Percentiles rank a stretch among this genome's conserved stretches.
Evolutionary conservation across 768 basidiomycete genomes (phyloP).

Genomic region (Xerocomus spinulosus): DNA sequence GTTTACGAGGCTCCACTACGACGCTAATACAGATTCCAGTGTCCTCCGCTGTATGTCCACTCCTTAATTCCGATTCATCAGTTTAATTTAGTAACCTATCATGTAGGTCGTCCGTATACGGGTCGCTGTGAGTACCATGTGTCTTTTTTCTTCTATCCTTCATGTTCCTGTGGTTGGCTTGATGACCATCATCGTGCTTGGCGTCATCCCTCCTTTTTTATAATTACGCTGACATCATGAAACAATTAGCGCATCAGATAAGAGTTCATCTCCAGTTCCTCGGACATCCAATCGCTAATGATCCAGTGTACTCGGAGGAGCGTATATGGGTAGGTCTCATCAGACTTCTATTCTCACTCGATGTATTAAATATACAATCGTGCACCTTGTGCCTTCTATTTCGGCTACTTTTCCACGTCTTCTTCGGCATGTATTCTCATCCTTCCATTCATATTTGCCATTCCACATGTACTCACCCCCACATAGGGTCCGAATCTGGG

Average conservation of each 20-base stretch:
- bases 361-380: too few species aligned
- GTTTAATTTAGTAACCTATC: conserved; percentile 2
- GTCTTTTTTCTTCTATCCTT: not conserved
- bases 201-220: not conserved
- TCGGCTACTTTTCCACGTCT: not conserved
- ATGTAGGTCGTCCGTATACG: conserved; percentile 76
- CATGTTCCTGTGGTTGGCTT: not conserved
- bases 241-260: conserved; percentile 81
- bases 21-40: conserved; percentile 73
- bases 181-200: not conserved
- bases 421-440: too few species aligned
- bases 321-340: conserved; percentile 63
- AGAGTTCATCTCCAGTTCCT: conserved; percentile 95
- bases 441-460: not conserved
- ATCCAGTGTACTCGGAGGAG: conserved; percentile 83
- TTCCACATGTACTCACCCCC: not conserved
- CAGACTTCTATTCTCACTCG: not conserved
- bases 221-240: conserved; percentile 4
- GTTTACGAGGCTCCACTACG: conserved; percentile 80
- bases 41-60: conserved; percentile 71
- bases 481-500: conserved; percentile 66
- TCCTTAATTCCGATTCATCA: not conserved
- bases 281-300: conserved; percentile 91
- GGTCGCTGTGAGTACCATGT: conserved; percentile 71
- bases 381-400: not conserved